Base-by-base conservation (phyloP, 2,329 filamentous ascomycete species). In the Cladophialophora yegresii region DNA sequence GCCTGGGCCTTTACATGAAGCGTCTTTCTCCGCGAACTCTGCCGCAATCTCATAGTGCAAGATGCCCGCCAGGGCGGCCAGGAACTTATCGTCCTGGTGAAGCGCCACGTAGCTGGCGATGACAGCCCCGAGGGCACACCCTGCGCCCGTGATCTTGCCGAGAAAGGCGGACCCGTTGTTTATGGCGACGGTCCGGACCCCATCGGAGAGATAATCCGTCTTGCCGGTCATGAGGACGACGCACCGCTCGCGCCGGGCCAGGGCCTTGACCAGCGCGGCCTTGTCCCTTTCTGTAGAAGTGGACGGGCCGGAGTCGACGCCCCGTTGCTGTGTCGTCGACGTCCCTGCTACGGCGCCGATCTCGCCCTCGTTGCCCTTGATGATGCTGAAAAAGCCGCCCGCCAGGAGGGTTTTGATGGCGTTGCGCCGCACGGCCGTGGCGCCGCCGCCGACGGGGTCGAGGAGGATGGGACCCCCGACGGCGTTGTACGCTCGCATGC, bases 291-390 rank as follows among this genome's bases (percentile, higher is more conserved):
- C 70, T 20, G 79, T 74, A 67, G 85, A 76, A 2, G 80, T 80
- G 55, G 86, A 86, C 3, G 84, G 78, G 0, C 84, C 85, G 67
- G 88, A 91, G 77, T 98, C 93, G 10, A 98, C 93, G 55, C 93
- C 93, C 50, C 89, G 87, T 77, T 97, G 93, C 68, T 87, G 85
- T 1, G 81, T 78, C 10, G 76, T 76, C 26, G 70, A 67, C 50
- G 83, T 80, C 49, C 89, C 89, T 45, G 84, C 85, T 0, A 93
- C 87, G 2, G 90, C 87, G 54, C 84, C 82, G 66, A 98, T 92
- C 76, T 98, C 95, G 60, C 89, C 87, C 74, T 96, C 91, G 77
- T 98, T 98, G 55, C 93, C 93, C 75, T 98, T 98, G 77, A 98
- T 93, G 49, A 97, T 82, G 75, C 91, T 87, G 72, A 96, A 90